Base-by-base conservation (phyloP, 371 early-diverging fungal species). In the Saksenaea oblongispora region DNA sequence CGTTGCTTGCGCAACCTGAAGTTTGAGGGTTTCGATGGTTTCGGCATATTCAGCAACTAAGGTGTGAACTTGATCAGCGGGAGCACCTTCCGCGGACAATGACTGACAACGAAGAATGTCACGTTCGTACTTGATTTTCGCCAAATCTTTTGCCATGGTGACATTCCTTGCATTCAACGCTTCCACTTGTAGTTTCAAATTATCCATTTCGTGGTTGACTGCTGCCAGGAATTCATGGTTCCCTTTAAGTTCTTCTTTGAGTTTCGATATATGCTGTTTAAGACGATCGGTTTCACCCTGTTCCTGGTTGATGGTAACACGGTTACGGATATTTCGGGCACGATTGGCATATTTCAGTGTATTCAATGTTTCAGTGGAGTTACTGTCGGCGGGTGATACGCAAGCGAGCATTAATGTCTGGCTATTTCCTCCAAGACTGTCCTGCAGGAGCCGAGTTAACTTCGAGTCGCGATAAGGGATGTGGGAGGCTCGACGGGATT, bases 381-480 rank as follows among this genome's bases (percentile, higher is more conserved):
- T 91, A 39, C 66, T 63, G 34, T 90, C 89, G 15, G 89, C 85
- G 0, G 94, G 91, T 36, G 89, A 87, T 5, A 95, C 89, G 75
- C 97, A 97, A 5, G 96, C 95, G 27, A 97, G 82, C 95, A 97
- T 94, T 36, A 96, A 73, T 0, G 96, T 92, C 57, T 91, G 87
- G 37, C 91, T 85, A 61, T 93, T 95, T 14, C 97, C 99, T 37
- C 96, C 97, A 34, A 99, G 80, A 51, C 93, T 93, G 69, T 96
- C 94, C 74, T 98, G 95, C 59, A 99, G 83, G 54, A 99, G 80
- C 31, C 87, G 87, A 0, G 99, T 99, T 24, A 99, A 86, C 73
- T 99, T 99, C 7, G 93, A 92, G 72, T 98, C 97, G 61, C 99
- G 87, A 74, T 94, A 99, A 0, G 99, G 99, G 11, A 99, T 88